Percentiles rank a stretch among this genome's conserved stretches.
These are phyloP conservation scores for Medicago arabica DNA, from an alignment of 306 rosid genomes.

Conservation along the genomic window DNA sequence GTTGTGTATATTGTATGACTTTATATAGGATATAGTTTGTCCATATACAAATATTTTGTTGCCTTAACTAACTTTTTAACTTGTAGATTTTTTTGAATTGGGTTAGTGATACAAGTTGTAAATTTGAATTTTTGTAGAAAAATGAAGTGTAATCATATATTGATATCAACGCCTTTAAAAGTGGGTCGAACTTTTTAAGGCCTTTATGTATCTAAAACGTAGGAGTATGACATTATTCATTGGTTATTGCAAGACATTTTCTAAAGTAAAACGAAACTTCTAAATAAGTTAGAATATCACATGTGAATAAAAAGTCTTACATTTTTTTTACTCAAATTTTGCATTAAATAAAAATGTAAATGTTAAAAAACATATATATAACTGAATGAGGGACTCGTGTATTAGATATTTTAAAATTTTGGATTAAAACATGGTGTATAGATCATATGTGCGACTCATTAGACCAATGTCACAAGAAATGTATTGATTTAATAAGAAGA, in stretches of 20 bases:
- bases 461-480: no score
- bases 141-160: constrained; percentile 34
- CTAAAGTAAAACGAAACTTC: background rate
- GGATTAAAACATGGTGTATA: no score
- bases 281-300: background rate
- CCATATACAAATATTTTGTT: constrained; percentile 39
- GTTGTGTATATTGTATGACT: constrained; percentile 54
- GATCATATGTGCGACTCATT: no score
- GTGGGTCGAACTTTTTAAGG: background rate
- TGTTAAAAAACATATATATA: background rate
- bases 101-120: constrained; percentile 46
- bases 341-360: no score
- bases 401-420: no score
- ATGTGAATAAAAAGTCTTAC: background rate
- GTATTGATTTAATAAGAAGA: no score
- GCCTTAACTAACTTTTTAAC: constrained; percentile 31
- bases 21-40: constrained; percentile 46
- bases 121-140: constrained; percentile 49
- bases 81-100: constrained; percentile 34
- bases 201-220: background rate
- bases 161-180: background rate
- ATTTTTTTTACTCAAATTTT: no score
- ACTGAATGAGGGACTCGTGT: background rate
- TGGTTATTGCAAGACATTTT: background rate
- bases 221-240: background rate